Percentiles rank a stretch among this genome's conserved stretches.
These are phyloP conservation scores for Hemisphaericaspora subhashii DNA, from an alignment of 1,139 yeast species.

Conservation along the genomic window DNA sequence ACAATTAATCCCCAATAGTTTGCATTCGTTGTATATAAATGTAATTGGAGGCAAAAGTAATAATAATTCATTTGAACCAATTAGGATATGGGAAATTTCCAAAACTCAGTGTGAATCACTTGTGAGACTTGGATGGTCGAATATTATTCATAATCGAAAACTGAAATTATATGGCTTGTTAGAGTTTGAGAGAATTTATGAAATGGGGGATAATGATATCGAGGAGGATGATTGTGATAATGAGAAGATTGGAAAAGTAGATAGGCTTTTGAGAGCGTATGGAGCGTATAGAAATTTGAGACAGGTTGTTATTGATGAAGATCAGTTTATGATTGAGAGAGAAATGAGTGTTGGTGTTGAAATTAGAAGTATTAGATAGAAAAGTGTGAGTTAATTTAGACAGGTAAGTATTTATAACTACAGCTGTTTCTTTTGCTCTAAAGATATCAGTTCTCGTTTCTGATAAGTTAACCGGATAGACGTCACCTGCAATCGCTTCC, in stretches of 20 bases:
- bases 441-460: too few relatives aligned
- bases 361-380: neutral
- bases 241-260: slow-evolving; percentile 14
- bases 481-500: too few relatives aligned
- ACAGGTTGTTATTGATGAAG: slow-evolving; percentile 3
- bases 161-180: slow-evolving; percentile 2
- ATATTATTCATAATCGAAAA: neutral
- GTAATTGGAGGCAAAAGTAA: slow-evolving; percentile 1
- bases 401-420: too few relatives aligned
- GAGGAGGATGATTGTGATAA: slow-evolving; percentile 10
- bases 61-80: neutral
- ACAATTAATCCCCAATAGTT: neutral
- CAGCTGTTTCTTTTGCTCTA: too few relatives aligned
- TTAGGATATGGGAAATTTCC: slow-evolving; percentile 1
- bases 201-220: neutral
- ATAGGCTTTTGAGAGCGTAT: slow-evolving; percentile 4
- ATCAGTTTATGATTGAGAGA: slow-evolving; percentile 1
- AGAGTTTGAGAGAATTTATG: slow-evolving; percentile 4
- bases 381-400: neutral
- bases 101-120: slow-evolving; percentile 1
- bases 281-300: neutral
- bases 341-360: neutral
- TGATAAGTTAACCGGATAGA: too few relatives aligned
- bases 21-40: slow-evolving; percentile 2
- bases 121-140: neutral